Evolutionary conservation across 2,329 filamentous ascomycete species (phyloP).

Genomic region (Cladophialophora yegresii): DNA sequence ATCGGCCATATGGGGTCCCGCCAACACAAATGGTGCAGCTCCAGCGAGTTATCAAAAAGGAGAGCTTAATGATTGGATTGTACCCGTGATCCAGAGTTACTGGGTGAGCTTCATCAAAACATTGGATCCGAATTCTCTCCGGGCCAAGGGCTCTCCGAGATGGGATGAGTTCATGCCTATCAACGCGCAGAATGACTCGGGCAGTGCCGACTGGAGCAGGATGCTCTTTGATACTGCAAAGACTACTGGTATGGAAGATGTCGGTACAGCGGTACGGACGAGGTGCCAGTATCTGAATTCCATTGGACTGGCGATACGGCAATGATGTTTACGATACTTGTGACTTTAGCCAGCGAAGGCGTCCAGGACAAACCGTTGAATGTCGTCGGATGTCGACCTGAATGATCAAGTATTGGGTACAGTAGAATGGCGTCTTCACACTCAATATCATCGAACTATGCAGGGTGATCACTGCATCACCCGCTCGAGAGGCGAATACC

Average conservation of each 20-base stretch:
- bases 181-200: constrained; percentile 6
- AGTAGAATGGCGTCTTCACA: not conserved
- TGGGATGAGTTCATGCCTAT: constrained; percentile 27
- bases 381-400: not conserved
- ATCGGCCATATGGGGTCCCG: constrained; percentile 67
- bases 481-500: not conserved
- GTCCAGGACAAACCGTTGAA: not conserved
- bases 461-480: not conserved
- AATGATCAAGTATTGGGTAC: not conserved
- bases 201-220: constrained; percentile 40
- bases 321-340: constrained; percentile 37
- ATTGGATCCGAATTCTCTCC: constrained; percentile 63
- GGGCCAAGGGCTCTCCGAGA: constrained; percentile 14
- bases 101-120: constrained; percentile 72
- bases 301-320: constrained; percentile 53
- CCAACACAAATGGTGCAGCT: constrained; percentile 52
- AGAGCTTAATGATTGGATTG: constrained; percentile 57
- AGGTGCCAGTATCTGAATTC: constrained; percentile 54
- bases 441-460: not conserved
- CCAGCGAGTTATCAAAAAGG: constrained; percentile 58
- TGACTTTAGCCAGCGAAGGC: not conserved
- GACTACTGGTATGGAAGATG: constrained; percentile 50
- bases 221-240: constrained; percentile 50
- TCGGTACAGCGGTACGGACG: constrained; percentile 44
- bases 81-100: constrained; percentile 67